Base-by-base conservation (phyloP, 164 flowering plant genomes). In the Vitis rotundifolia region DNA sequence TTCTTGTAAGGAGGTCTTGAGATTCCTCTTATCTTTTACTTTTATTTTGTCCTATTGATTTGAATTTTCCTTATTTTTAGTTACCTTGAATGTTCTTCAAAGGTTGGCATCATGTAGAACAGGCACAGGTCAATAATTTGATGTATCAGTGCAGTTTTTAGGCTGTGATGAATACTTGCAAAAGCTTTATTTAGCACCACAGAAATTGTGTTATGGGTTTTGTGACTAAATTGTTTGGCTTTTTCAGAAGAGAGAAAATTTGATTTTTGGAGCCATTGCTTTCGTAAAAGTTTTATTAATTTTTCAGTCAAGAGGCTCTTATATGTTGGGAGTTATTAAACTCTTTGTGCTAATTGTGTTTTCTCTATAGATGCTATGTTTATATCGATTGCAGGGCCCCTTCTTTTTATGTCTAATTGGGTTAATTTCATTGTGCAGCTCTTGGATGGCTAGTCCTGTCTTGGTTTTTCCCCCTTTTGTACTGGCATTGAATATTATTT, bases 41-140 rank as follows among this genome's bases (percentile, higher is more conserved):
- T 73, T 64, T 61, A 16, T 71, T 71, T 71, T 22, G 26, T 18
- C 52, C 58, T 61, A 66, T 63, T 71, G 49, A 60, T 63, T 75
- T 70, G 74, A 65, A 66, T 71, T 64, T 70, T 61, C 68, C 18
- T 73, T 57, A 52, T 26, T 53, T 44, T 63, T 60, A 64, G 67
- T 70, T 66, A 68, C 63, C 72, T 71, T 69, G 65, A 69, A 69
- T 61, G 66, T 70, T 75, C 73, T 67, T 54, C 72, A 69, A 67
- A 77, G 68, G 66, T 68, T 70, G 72, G 78, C 61, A 71, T 69
- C 74, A 77, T 77, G 75, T 76, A 71, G 66, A 64, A 69, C 70
- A 61, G 50, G 69, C 66, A 72, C 44, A 73, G 69, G 49, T 73
- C 62, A 83, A 83, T 81, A 83, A 83, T 74, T 53, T 71, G 66